Percentiles rank a stretch among this genome's conserved stretches.
These are phyloP conservation scores for Aethionema arabicum DNA, from an alignment of 345 rosid genomes.

Conservation along the genomic window DNA sequence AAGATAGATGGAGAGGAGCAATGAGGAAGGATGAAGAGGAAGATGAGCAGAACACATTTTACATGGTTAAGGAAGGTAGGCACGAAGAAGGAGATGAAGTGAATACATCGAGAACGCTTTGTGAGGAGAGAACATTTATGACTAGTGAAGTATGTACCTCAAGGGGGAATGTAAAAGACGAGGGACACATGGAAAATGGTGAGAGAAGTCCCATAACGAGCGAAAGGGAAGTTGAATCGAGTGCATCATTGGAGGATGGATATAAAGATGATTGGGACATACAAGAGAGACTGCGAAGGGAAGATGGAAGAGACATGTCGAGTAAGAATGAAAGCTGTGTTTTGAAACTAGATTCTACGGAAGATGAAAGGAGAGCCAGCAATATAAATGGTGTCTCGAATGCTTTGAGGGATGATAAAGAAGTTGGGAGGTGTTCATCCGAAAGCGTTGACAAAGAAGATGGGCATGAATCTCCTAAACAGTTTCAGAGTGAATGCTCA, in stretches of 20 bases:
- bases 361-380: conserved; percentile 21
- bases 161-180: not conserved
- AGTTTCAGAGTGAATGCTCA: not conserved
- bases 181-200: conserved; percentile 14
- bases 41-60: conserved; percentile 1
- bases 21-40: not conserved
- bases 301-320: conserved; percentile 6
- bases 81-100: conserved; percentile 2
- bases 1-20: conserved; percentile 34
- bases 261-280: not conserved
- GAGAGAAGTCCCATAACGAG: conserved; percentile 9
- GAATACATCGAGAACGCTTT: conserved; percentile 6
- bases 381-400: not conserved
- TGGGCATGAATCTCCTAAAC: conserved; percentile 12
- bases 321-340: not conserved
- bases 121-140: conserved; percentile 11
- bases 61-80: conserved; percentile 11
- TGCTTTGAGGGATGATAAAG: not conserved
- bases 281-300: not conserved
- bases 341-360: conserved; percentile 4
- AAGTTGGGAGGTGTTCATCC: conserved; percentile 8
- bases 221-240: not conserved
- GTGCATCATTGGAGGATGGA: not conserved
- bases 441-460: conserved; percentile 11
- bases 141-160: conserved; percentile 17